Evolutionary conservation across 805 yeast genomes (phyloP), one percentile per base, ranked within the genome.

Genomic region (Ogataea paraovalis): DNA sequence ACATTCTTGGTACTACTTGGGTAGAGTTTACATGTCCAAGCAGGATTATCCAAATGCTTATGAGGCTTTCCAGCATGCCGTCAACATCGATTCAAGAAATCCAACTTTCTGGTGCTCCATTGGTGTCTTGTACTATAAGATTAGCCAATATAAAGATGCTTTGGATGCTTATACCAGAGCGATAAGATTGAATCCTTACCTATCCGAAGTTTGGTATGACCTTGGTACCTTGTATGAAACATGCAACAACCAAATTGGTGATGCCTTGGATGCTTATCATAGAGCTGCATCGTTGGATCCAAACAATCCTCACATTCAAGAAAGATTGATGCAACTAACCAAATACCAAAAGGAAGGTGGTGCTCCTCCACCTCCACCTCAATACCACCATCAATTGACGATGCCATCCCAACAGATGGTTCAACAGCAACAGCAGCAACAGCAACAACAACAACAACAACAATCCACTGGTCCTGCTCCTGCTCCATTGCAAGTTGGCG

Each of bases 51-150:
- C 94, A 50, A 90, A 94, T 43, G 98, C 99, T 2, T 94, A 92
- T 68, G 98, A 94, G 64, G 95, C 97, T 0, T 94, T 92, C 79
- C 99, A 94, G 71, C 97, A 91, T 66, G 98, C 98, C 12, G 99
- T 94, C 49, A 94, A 94, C 67, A 79, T 97, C 53, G 98, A 94
- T 67, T 85, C 96, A 34, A 79, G 97, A 65, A 94, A 94, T 67
- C 98, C 99, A 48, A 94, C 97, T 1, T 94, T 94, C 73, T 94
- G 99, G 99, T 87, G 95, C 58, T 84, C 91, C 30, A 86, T 87
- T 60, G 99, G 99, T 65, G 99, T 94, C 14, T 75, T 94, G 49
- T 94, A 94, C 70, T 94, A 92, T 68, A 97, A 94, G 69, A 92
- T 94, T 50, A 82, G 94, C 48, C 99, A 94, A 71, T 94, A 88